Percentiles rank a stretch among this genome's conserved stretches.
These are phyloP conservation scores for Penicillium verhagenii DNA, from an alignment of 495 filamentous ascomycete species.

Conservation along the genomic window DNA sequence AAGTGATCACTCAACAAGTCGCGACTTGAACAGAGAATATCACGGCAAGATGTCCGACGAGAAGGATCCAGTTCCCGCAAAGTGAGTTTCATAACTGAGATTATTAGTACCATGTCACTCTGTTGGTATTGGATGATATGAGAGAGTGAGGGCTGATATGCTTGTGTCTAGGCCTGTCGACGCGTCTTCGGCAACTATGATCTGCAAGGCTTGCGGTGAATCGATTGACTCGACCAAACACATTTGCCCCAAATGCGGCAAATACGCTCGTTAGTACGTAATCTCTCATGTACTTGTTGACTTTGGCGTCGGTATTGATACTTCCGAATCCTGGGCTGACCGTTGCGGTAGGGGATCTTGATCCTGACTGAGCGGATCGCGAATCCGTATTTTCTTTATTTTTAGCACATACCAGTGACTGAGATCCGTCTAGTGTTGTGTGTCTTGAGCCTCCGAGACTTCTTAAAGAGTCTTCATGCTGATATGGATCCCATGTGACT, in stretches of 20 bases:
- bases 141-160: not conserved
- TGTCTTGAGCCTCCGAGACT: not conserved
- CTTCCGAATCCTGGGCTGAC: not conserved
- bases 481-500: too few relatives aligned
- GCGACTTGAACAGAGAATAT: not conserved
- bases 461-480: too few relatives aligned
- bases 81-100: not conserved
- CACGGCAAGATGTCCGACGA: not conserved
- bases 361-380: not conserved
- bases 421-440: not conserved
- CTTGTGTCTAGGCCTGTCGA: not conserved
- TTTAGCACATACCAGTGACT: not conserved
- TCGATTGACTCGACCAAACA: conserved; percentile 1
- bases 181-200: not conserved
- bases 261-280: conserved; percentile 1
- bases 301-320: not conserved
- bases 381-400: not conserved
- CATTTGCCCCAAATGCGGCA: conserved; percentile 7
- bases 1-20: not conserved
- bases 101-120: too few relatives aligned
- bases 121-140: not conserved
- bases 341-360: not conserved
- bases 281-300: not conserved
- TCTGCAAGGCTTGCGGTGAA: conserved; percentile 5
- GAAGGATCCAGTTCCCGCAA: not conserved